Evolutionary conservation across 805 yeast species (phyloP), one percentile per base, ranked within the genome.

Genomic region (Wickerhamomyces hampshirensis): DNA sequence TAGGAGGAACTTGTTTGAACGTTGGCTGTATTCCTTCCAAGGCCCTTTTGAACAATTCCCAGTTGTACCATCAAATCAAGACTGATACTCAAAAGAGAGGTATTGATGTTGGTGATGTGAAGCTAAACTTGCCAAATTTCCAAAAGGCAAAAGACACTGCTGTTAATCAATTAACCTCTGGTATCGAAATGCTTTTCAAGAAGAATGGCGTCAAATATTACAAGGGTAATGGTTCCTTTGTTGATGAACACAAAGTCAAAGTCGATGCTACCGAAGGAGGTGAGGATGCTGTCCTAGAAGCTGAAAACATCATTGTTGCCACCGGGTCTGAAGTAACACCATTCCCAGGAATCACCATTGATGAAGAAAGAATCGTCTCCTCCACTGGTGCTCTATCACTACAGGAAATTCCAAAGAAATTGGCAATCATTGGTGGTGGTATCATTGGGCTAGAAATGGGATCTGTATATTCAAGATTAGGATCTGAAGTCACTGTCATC

Each of bases 371-470:
- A 70, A 93, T 93, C 51, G 97, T 93, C 37, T 74, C 95, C 26
- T 88, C 97, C 23, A 93, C 99, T 31, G 99, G 99, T 55, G 84
- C 86, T 40, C 68, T 93, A 39, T 64, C 83, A 17, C 73, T 93
- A 54, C 75, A 77, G 62, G 96, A 89, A 71, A 73, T 93, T 41
- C 99, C 99, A 59, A 88, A 93, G 74, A 80, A 73, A 62, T 57
- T 93, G 59, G 83, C 91, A 50, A 80, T 93, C 66, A 91, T 93
- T 56, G 99, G 99, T 62, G 99, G 96, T 68, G 98, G 99, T 74
- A 91, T 93, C 69, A 93, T 93, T 62, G 99, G 99, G 59, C 77
- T 93, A 52, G 99, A 93, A 72, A 93, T 93, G 96, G 98, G 96
- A 46, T 89, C 98, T 18, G 99, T 93, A 32, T 93, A 94, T 82